A percentile compares a stretch with the other conserved stretches of the same genome.
Conservation (phyloP, 2,329 filamentous ascomycete genomes). For the Ophiostoma sp. region DNA sequence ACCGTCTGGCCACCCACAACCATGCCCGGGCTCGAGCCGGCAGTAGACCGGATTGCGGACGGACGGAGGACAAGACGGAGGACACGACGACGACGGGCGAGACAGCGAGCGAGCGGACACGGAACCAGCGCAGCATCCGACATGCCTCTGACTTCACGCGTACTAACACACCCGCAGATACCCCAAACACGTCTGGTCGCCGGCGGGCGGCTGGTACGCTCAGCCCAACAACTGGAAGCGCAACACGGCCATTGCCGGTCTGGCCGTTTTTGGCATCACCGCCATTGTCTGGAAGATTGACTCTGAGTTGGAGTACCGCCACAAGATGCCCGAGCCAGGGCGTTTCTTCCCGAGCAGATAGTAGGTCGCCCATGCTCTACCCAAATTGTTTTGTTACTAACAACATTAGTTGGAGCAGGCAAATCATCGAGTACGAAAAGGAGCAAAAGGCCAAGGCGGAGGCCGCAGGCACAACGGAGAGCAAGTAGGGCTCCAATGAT, state of each 20-base stretch:
- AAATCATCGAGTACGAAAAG: conserved; percentile 49
- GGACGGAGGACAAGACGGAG: neutral
- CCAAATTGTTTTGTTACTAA: conserved; percentile 12
- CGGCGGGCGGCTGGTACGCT: conserved; percentile 94
- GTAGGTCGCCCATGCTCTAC: conserved; percentile 52
- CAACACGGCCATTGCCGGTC: conserved; percentile 64
- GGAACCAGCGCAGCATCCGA: neutral
- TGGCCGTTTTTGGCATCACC: conserved; percentile 58
- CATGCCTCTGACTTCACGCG: conserved; percentile 6
- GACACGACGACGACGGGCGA: neutral
- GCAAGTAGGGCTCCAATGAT: conserved; percentile 21
- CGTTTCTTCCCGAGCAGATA: conserved; percentile 85
- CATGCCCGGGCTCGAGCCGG: too few species aligned
- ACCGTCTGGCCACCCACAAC: neutral
- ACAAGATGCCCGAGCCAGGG: conserved; percentile 74
- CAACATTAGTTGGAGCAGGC: conserved; percentile 45
- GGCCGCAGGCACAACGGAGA: conserved; percentile 21
- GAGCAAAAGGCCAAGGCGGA: conserved; percentile 38
- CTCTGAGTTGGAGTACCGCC: conserved; percentile 70
- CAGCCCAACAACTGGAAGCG: conserved; percentile 93
- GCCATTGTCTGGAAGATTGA: conserved; percentile 69
- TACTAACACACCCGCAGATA: conserved; percentile 59
- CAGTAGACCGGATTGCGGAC: neutral
- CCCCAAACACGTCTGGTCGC: conserved; percentile 99
- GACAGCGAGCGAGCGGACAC: neutral